A percentile compares a stretch with the other conserved stretches of the same genome.
Conservation (phyloP, 179 eudicot species). For the Pouteria campechiana region DNA sequence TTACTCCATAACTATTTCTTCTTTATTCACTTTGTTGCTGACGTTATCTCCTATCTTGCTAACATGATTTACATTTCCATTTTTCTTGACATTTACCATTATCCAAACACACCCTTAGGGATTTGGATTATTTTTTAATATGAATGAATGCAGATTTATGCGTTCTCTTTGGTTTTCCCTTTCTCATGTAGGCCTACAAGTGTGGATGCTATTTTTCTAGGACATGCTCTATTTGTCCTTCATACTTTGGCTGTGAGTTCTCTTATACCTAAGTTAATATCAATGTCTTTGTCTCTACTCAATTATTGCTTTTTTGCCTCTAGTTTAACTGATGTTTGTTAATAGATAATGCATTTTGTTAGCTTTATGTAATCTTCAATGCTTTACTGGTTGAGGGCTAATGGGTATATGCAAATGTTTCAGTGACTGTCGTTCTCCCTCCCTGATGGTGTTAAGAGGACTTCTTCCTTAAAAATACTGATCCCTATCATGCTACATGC, state of each 20-base stretch:
- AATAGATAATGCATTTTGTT: neutral
- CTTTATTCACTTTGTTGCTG: neutral
- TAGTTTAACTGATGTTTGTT: neutral
- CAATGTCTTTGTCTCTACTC: neutral
- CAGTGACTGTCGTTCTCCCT: too few relatives aligned
- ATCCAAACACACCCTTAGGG: neutral
- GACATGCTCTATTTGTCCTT: conserved; percentile 68
- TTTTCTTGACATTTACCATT: neutral
- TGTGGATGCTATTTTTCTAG: conserved; percentile 87
- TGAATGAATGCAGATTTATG: neutral
- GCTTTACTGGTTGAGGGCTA: too few relatives aligned
- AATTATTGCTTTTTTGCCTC: neutral
- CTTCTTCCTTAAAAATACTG: too few relatives aligned
- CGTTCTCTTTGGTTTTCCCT: neutral
- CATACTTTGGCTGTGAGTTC: conserved; percentile 83
- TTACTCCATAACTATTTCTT: neutral
- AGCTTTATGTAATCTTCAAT: neutral
- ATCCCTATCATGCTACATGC: too few relatives aligned
- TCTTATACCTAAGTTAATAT: neutral
- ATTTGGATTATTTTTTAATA: neutral
- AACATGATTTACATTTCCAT: neutral
- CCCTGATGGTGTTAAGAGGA: too few relatives aligned
- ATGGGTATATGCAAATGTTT: too few relatives aligned
- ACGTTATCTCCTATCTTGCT: too few relatives aligned
- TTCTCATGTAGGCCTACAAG: conserved; percentile 66